Base-by-base conservation (phyloP, 2,329 filamentous ascomycete species). In the Corniculantispora saksenae region DNA sequence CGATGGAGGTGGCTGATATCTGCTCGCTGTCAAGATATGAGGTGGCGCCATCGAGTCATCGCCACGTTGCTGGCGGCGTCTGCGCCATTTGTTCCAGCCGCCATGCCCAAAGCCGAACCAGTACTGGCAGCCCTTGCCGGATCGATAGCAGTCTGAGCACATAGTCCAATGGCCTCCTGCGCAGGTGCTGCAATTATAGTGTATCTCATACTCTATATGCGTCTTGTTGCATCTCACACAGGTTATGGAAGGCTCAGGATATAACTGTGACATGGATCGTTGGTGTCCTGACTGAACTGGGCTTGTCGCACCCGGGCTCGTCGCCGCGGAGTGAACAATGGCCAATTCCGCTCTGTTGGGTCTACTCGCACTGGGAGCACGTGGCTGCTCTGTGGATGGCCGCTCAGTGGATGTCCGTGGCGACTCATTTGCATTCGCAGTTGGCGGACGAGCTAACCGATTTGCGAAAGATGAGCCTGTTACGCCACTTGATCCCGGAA, bases 71-170 rank as follows among this genome's bases (percentile, higher is more conserved):
- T 77, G 76, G 21, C 78, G 78, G 21, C 78, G 75, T 70, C 81
- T 82, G 66, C 91, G 87, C 82, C 91, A 94, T 66, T 85, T 87
- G 54, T 79, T 79, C 79, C 87, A 86, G 0, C 92, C 93, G 5
- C 85, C 84, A 70, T 90, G 84, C 3, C 92, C 92, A 74, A 97
- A 97, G 1, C 94, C 94, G 70, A 90, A 93, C 93, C 93, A 97
- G 74, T 95, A 87, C 21, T 87, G 82, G 74, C 94, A 98, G 13
- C 94, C 94, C 72, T 86, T 86, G 10, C 90, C 89, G 15, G 81
- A 75, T 32, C 92, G 88, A 75, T 96, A 97, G 79, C 94, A 98
- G 68, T 84, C 83, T 2, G 91, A 78, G 72, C 94, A 98, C 13
- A 97, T 81, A 73, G 94, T 90, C 82, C 90, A 97, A 55, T 86